Conservation (phyloP, 2,329 filamentous ascomycete species). For the Botrytis cinerea region DNA sequence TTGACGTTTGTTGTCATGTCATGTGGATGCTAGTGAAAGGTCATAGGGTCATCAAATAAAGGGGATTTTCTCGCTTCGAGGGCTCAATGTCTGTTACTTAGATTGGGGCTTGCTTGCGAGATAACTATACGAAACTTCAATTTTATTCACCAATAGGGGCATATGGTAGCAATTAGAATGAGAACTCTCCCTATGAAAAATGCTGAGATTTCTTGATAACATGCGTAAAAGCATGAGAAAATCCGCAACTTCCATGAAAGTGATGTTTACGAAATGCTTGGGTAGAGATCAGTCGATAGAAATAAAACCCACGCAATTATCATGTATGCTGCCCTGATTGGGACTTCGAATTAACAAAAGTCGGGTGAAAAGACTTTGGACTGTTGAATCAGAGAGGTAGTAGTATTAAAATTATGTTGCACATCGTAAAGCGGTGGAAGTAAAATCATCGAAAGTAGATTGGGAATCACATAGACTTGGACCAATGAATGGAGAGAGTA, state of each 20-base stretch:
- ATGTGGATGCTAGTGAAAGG: not conserved
- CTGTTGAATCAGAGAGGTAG: not conserved
- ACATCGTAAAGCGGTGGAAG: not conserved
- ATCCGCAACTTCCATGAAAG: no score
- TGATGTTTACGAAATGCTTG: fast-evolving
- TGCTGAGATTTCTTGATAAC: fast-evolving
- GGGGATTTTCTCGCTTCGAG: conserved; percentile 9
- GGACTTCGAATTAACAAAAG: not conserved
- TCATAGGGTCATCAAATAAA: not conserved
- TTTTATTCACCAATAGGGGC: not conserved
- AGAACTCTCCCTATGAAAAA: no score
- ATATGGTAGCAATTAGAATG: not conserved
- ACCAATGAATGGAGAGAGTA: not conserved
- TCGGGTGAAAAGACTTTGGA: not conserved
- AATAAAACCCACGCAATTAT: not conserved
- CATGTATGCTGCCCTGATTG: fast-evolving
- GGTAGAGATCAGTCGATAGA: not conserved
- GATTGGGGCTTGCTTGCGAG: not conserved
- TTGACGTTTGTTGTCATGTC: not conserved
- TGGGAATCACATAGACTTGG: not conserved
- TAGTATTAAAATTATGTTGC: not conserved
- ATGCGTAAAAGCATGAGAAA: not conserved
- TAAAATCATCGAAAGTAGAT: not conserved
- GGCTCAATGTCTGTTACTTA: not conserved
- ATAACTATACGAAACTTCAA: not conserved